Evolutionary conservation across 2,329 filamentous ascomycete species (phyloP).

Genomic region (Lecanicillium sp.): DNA sequence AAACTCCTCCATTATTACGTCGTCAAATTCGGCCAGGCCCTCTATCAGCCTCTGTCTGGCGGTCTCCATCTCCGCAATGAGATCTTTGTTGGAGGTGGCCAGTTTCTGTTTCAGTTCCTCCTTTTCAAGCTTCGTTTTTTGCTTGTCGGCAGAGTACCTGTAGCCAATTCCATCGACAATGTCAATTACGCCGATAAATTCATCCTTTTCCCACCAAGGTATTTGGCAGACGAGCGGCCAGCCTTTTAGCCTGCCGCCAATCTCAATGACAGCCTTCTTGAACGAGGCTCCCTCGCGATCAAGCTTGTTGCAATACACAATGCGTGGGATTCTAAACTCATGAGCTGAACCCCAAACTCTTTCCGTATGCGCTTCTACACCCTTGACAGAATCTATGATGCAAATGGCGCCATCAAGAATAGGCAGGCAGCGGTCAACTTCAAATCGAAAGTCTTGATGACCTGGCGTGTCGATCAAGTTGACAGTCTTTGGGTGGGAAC

Average conservation of each 20-base stretch:
- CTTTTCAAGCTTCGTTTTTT: conserved; percentile 27
- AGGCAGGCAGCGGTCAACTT: conserved; percentile 83
- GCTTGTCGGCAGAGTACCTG: conserved; percentile 51
- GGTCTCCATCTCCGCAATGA: conserved; percentile 60
- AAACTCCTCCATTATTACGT: conserved; percentile 76
- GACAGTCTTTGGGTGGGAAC: conserved; percentile 54
- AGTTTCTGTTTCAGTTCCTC: conserved; percentile 32
- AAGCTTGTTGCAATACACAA: conserved; percentile 72
- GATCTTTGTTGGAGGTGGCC: conserved; percentile 36
- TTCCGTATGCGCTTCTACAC: conserved; percentile 94
- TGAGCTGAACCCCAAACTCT: conserved; percentile 91
- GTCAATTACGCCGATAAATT: conserved; percentile 79
- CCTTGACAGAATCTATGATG: conserved; percentile 85
- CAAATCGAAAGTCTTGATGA: conserved; percentile 95
- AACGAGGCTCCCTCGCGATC: conserved; percentile 75
- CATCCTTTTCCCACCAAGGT: conserved; percentile 83
- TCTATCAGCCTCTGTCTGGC: conserved; percentile 77
- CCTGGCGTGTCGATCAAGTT: conserved; percentile 95
- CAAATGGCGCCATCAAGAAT: conserved; percentile 88
- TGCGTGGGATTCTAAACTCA: conserved; percentile 73
- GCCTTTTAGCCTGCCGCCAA: conserved; percentile 68
- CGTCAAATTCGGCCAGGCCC: conserved; percentile 80
- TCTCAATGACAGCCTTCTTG: conserved; percentile 75
- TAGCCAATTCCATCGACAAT: conserved; percentile 68
- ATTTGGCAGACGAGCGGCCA: conserved; percentile 93